Percentiles rank a stretch among this genome's conserved stretches.
These are phyloP conservation scores for Neofusicoccum ribis DNA, from an alignment of 2,329 filamentous ascomycete species.

Conservation along the genomic window DNA sequence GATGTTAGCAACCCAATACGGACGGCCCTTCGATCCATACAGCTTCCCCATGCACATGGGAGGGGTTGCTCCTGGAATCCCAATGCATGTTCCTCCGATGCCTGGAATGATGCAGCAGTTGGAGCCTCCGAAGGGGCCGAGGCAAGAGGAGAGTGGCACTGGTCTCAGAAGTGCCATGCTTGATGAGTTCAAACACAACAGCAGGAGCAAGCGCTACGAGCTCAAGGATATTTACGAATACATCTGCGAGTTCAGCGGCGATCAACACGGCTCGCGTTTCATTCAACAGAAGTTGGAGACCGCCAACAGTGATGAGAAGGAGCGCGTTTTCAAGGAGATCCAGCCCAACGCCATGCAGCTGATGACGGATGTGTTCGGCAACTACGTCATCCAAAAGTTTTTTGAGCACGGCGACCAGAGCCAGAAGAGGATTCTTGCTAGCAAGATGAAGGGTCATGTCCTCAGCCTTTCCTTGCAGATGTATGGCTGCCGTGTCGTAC, in stretches of 20 bases:
- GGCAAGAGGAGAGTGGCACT: conserved; percentile 60
- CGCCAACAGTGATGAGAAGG: conserved; percentile 95
- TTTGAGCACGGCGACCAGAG: conserved; percentile 94
- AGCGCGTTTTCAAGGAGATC: conserved; percentile 85
- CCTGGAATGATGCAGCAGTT: conserved; percentile 37
- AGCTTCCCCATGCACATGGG: conserved; percentile 9
- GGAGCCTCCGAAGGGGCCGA: conserved; percentile 44
- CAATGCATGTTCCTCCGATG: conserved; percentile 37
- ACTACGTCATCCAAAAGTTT: conserved; percentile 97
- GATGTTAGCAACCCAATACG: conserved; percentile 38
- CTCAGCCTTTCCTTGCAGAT: conserved; percentile 78
- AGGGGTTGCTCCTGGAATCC: conserved; percentile 35
- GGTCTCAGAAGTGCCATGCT: conserved; percentile 70
- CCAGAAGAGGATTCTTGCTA: conserved; percentile 85
- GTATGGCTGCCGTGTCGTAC: conserved; percentile 93
- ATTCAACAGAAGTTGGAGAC: conserved; percentile 91
- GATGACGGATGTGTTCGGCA: conserved; percentile 96
- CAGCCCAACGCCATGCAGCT: conserved; percentile 79
- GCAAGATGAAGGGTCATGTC: conserved; percentile 85
- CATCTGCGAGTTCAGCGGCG: conserved; percentile 91
- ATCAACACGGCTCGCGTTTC: conserved; percentile 93
- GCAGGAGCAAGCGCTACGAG: conserved; percentile 76
- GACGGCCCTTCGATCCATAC: conserved; percentile 28
- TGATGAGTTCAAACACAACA: conserved; percentile 75
- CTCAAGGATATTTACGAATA: conserved; percentile 85